Evolutionary conservation across 805 yeast species (phyloP), one percentile per base, ranked within the genome.

Genomic region (Yamadazyma phyllophila): DNA sequence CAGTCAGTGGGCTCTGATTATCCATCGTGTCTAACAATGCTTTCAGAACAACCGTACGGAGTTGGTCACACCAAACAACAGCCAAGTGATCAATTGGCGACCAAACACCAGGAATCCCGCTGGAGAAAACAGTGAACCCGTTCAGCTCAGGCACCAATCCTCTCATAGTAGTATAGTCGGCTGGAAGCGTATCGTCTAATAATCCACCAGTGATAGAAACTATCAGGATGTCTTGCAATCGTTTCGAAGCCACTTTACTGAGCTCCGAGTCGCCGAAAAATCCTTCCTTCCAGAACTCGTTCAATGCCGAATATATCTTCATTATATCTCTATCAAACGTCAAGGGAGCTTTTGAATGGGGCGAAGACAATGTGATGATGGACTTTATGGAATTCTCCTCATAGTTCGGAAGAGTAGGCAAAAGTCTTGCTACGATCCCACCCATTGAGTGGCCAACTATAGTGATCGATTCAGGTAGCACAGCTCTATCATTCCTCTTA

Each of bases 391-490:
- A 85, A 16, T 76, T 78, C 3, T 77, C 77, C 1, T 71, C 56
- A 60, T 88, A 91, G 58, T 89, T 91, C 1, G 89, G 85, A 43
- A 92, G 65, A 0, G 95, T 82, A 6, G 88, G 74, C 80, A 91
- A 80, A 0, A 88, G 83, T 47, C 98, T 74, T 2, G 96, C 86
- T 1, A 94, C 98, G 13, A 92, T 79, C 2, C 99, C 99, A 35
- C 99, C 99, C 99, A 92, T 92, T 0, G 98, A 92, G 67, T 92
- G 99, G 2, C 89, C 97, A 0, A 92, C 53, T 0, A 92, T 60
- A 0, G 92, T 79, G 1, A 92, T 96, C 0, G 96, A 85, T 24
- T 63, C 61, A 0, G 94, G 94, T 27, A 69, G 67, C 7, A 61
- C 57, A 7, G 24, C 6, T 20, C 13, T n/a, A 1, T 61, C 59